Percentiles rank a stretch among this genome's conserved stretches.
These are phyloP conservation scores for Cladorrhinum sp. DNA, from an alignment of 2,329 filamentous ascomycete species.

Conservation along the genomic window DNA sequence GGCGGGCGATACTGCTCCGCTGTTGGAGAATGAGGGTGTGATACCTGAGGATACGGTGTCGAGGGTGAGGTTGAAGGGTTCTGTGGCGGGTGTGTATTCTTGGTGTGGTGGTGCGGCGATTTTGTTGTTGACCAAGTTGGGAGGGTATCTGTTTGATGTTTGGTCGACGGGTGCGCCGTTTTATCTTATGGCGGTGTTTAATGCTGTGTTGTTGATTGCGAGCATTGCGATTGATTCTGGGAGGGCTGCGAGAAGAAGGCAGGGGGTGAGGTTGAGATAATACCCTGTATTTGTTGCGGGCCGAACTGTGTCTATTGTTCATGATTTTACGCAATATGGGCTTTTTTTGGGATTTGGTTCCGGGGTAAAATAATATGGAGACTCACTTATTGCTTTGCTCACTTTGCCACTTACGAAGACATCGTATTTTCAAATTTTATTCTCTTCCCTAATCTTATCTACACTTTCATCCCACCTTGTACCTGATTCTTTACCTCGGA, in stretches of 20 bases:
- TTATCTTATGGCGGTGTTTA: constrained; percentile 90
- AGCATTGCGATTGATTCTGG: constrained; percentile 50
- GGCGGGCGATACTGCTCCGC: constrained; percentile 39
- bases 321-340: background rate
- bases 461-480: no score
- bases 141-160: constrained; percentile 80
- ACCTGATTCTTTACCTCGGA: no score
- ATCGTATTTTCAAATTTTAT: no score
- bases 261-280: background rate
- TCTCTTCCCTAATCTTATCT: no score
- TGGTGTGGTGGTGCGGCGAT: constrained; percentile 89
- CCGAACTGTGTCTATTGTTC: background rate
- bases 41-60: constrained; percentile 36
- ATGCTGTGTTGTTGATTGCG: constrained; percentile 64
- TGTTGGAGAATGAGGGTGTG: constrained; percentile 33
- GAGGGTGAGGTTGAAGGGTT: constrained; percentile 73
- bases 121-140: constrained; percentile 83
- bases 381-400: no score
- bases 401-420: no score
- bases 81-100: constrained; percentile 91
- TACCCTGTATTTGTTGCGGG: no score
- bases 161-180: constrained; percentile 77
- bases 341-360: background rate
- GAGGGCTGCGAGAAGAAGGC: constrained; percentile 28
- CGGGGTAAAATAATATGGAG: background rate